A percentile compares a stretch with the other conserved stretches of the same genome.
phyloP scores from a whole-genome alignment of 805 yeast species.

The Pichia nakasei region DNA sequence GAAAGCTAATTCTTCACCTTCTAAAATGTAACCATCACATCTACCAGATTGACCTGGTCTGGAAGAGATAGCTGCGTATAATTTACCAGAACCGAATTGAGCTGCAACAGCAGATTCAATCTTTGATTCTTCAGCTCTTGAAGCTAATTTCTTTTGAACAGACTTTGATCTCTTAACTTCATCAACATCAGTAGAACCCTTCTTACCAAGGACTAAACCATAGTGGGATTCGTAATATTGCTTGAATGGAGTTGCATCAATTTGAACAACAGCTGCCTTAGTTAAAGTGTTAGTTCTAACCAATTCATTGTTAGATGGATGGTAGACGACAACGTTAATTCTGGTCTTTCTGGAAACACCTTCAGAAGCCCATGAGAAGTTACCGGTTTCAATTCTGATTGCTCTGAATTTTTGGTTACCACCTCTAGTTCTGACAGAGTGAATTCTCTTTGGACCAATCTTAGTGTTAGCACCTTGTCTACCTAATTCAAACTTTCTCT shows the following conservation, averaged over 20 bases:
- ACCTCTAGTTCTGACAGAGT: conserved; percentile 99
- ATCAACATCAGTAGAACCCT: conserved; percentile 46
- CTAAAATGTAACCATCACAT: conserved; percentile 99
- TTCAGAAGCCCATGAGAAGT: conserved; percentile 99
- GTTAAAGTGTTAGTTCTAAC: conserved; percentile 99
- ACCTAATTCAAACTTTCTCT: conserved; percentile 99
- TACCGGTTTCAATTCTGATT: conserved; percentile 96
- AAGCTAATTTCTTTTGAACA: conserved; percentile 86
- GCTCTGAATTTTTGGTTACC: conserved; percentile 99
- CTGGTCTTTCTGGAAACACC: conserved; percentile 99
- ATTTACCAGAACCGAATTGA: conserved; percentile 98
- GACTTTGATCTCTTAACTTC: conserved; percentile 60
- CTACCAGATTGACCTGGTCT: conserved; percentile 99
- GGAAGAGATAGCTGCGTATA: conserved; percentile 96
- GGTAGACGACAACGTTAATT: conserved; percentile 95
- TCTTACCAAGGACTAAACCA: conserved; percentile 90
- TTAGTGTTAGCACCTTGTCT: conserved; percentile 99
- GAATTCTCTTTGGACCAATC: conserved; percentile 98
- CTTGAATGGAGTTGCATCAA: conserved; percentile 99
- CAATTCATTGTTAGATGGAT: conserved; percentile 99
- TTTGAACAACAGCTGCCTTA: conserved; percentile 97
- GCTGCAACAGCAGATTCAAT: conserved; percentile 86
- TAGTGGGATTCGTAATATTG: conserved; percentile 99
- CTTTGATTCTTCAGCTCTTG: conserved; percentile 80
- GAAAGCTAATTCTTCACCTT: conserved; percentile 99